Evolutionary conservation across 1,284 basidiomycete species (phyloP), one percentile per base, ranked within the genome.

Genomic region (Kalmanozyma brasiliensis): DNA sequence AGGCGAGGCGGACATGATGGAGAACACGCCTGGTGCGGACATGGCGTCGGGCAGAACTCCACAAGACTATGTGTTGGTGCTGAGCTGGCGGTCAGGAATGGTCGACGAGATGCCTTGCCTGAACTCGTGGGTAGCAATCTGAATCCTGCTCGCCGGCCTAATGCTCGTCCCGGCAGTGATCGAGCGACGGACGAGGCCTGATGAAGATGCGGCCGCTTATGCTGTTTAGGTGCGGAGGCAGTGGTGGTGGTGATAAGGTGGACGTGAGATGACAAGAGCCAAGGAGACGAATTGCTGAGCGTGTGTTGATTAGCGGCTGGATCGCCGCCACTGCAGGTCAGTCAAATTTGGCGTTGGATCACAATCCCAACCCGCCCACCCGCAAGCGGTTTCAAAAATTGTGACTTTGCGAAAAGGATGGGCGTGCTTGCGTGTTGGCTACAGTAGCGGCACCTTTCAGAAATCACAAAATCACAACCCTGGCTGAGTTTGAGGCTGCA

Each of bases 1-100:
- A 8, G 66, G 66, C 0, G 60, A 69, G 41, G 60, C 52, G 26
- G 66, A 63, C 66, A 69, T 69, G 48, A 53, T 35, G 20, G 56
- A 46, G 23, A 69, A 56, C 11, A 61, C 16, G 22, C 59, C 59
- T 29, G 65, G 38, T 8, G 55, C 49, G n/a, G 59, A 52, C 59
- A 62, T 62, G 48, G 23, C 48, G 59, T 34, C 17, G 8, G 22
- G 47, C 23, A 33, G 11, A n/a, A 23, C 7, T 29, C n/a, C n/a
- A n/a, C n/a, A n/a, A n/a, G n/a, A n/a, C n/a, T n/a, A n/a, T n/a
- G n/a, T n/a, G n/a, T n/a, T n/a, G n/a, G n/a, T n/a, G n/a, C n/a
- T n/a, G n/a, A n/a, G n/a, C n/a, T 29, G 38, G 38, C 30, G 24
- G 41, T 43, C 24, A 16, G 16, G 22, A 14, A 16, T 22, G 26